A percentile compares a stretch with the other conserved stretches of the same genome.
These are phyloP conservation scores for Allium fistulosum DNA, from an alignment of 106 monocot species.

Conservation along the genomic window DNA sequence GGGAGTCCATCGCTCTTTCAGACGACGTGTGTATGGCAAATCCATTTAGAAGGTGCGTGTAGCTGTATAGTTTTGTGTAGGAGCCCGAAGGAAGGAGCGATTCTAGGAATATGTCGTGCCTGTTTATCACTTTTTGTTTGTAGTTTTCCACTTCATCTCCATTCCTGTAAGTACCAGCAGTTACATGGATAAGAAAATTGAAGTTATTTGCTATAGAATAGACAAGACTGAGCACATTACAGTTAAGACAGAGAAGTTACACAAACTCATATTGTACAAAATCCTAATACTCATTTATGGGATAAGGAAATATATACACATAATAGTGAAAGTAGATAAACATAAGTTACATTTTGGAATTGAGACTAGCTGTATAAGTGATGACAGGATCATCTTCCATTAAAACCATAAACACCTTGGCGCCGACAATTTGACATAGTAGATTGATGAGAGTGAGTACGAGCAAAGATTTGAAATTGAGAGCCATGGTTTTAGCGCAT, in stretches of 20 bases:
- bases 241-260: neutral
- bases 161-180: slow-evolving; percentile 11
- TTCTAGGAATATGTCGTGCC: slow-evolving; percentile 54
- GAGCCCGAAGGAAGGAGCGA: slow-evolving; percentile 55
- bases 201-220: too few relatives aligned
- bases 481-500: slow-evolving; percentile 16
- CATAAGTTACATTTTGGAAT: slow-evolving; percentile 14
- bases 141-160: slow-evolving; percentile 39
- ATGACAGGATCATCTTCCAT: slow-evolving; percentile 49
- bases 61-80: slow-evolving; percentile 56
- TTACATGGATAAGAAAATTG: too few relatives aligned
- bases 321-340: neutral
- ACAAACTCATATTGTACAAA: too few relatives aligned
- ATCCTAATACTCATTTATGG: too few relatives aligned
- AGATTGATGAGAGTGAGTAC: slow-evolving; percentile 7
- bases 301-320: too few relatives aligned
- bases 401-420: slow-evolving; percentile 45
- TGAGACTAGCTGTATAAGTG: slow-evolving; percentile 22
- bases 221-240: neutral
- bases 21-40: slow-evolving; percentile 50
- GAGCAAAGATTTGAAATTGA: neutral
- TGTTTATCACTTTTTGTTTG: slow-evolving; percentile 38
- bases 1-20: slow-evolving; percentile 36
- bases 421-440: slow-evolving; percentile 7
- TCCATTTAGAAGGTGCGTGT: slow-evolving; percentile 54